Base-by-base conservation (phyloP, 805 yeast species). In the Starmerella davenportii region DNA sequence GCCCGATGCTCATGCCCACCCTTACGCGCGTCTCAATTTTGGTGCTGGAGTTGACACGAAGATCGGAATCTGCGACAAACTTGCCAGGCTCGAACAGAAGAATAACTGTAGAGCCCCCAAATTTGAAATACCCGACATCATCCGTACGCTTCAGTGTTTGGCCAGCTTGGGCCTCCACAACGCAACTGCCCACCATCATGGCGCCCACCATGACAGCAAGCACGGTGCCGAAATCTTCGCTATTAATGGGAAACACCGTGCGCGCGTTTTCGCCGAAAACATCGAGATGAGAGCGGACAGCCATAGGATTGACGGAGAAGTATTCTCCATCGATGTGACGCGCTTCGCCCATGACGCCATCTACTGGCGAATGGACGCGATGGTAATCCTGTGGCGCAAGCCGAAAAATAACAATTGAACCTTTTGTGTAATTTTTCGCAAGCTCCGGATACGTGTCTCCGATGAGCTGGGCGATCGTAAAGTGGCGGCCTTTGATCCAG, bases 381-480 rank as follows among this genome's bases (percentile, higher is more conserved):
- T 87, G 98, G 53, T 87, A 87, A 55, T 87, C 98, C 55, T 87
- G 98, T 1, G 98, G 98, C 0, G 98, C 96, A 32, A 87, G 61
- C 41, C 98, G 61, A 56, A 87, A 87, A 2, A 87, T 70, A 0
- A 78, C 85, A 32, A 85, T 57, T 3, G 84, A 62, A 31, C 82
- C 78, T 7, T 56, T 49, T 28, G 66, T 68, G 45, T 68, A 70
- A 9, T 46, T 43, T 11, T 51, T 48, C 5, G 49, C 61, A 14
- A 54, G 44, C 2, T 53, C 52, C 29, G 69, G 62, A 29, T 58
- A 55, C 23, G 62, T 61, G 4, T 58, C 56, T 4, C 66, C 61
- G 39, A 79, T 61, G 2, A 87, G 60, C 44, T 79, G 73, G 4
- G 64, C 58, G 16, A 87, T 52, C 0, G 82, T 68, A 56, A 87